These are phyloP conservation scores for Calonectria multiphialidica DNA, from an alignment of 2,329 filamentous ascomycete genomes.

Conservation along the genomic window DNA sequence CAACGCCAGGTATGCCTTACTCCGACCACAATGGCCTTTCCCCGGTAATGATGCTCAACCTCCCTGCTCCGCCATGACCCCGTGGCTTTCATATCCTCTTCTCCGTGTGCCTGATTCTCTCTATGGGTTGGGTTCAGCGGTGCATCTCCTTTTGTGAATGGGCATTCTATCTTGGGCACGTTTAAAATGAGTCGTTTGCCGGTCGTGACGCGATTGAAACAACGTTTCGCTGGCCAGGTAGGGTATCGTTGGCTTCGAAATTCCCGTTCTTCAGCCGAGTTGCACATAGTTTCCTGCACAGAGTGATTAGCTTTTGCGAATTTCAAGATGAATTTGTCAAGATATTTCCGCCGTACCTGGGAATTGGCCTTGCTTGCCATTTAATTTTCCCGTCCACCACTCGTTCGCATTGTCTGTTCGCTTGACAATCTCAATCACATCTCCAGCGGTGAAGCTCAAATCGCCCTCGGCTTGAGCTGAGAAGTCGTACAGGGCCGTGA, in stretches of 20 bases:
- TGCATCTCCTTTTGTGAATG: constrained; percentile 15
- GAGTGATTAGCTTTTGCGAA: constrained; percentile 37
- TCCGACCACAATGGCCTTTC: constrained; percentile 11
- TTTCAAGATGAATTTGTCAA: not conserved
- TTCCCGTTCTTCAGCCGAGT: constrained; percentile 42
- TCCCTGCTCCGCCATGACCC: constrained; percentile 1
- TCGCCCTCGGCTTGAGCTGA: constrained; percentile 96
- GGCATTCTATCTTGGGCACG: constrained; percentile 27
- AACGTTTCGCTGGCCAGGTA: constrained; percentile 12
- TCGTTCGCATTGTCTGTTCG: constrained; percentile 94
- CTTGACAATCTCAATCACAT: constrained; percentile 88
- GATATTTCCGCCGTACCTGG: constrained; percentile 74
- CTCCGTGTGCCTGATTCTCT: constrained; percentile 4
- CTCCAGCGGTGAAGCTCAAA: constrained; percentile 88
- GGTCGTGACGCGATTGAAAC: constrained; percentile 28
- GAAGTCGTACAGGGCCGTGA: constrained; percentile 95
- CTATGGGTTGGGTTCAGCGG: constrained; percentile 1
- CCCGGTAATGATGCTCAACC: constrained; percentile 19
- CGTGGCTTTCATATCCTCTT: not conserved
- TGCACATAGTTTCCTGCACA: constrained; percentile 64
- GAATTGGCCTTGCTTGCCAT: constrained; percentile 89
- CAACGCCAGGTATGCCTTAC: constrained; percentile 22
- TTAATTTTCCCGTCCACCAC: constrained; percentile 92
- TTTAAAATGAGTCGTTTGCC: constrained; percentile 24
- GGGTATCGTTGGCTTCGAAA: not conserved